These are phyloP conservation scores for Erodium moschatum DNA, from an alignment of 441 rosid genomes.

Conservation along the genomic window DNA sequence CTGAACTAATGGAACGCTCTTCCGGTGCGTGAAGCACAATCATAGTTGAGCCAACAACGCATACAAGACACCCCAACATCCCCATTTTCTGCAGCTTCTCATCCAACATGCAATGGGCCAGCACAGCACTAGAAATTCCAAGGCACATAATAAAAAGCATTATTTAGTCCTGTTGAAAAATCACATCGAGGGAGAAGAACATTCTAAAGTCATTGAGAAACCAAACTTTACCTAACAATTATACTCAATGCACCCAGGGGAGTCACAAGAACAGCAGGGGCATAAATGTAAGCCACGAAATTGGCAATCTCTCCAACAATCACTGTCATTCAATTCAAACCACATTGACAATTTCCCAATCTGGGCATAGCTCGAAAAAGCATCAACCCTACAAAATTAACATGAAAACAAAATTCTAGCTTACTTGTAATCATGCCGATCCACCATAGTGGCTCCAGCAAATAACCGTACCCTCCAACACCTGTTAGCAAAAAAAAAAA, in stretches of 20 bases:
- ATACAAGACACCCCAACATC: constrained; percentile 56
- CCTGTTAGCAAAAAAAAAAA: constrained; percentile 23
- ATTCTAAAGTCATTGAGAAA: not conserved
- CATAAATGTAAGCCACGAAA: constrained; percentile 56
- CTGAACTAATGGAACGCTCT: constrained; percentile 43
- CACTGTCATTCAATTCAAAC: constrained; percentile 29
- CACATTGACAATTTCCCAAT: not conserved
- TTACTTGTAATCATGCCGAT: constrained; percentile 64
- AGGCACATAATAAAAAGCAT: constrained; percentile 15
- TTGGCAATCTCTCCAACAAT: constrained; percentile 60
- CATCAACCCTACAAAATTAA: not conserved
- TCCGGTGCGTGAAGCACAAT: constrained; percentile 62
- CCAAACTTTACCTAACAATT: constrained; percentile 43
- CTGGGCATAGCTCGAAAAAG: not conserved
- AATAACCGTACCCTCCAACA: constrained; percentile 58
- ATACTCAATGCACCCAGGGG: constrained; percentile 72
- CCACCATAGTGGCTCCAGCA: constrained; percentile 74
- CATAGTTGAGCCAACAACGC: constrained; percentile 55
- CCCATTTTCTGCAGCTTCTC: constrained; percentile 64
- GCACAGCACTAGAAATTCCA: constrained; percentile 37
- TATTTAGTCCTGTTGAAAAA: constrained; percentile 12
- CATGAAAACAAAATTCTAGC: constrained; percentile 19
- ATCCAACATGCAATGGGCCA: constrained; percentile 54
- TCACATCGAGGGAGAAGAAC: not conserved
- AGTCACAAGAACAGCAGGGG: constrained; percentile 65